Base-by-base conservation (phyloP, 768 basidiomycete species). In the Gelatoporia subvermispora region DNA sequence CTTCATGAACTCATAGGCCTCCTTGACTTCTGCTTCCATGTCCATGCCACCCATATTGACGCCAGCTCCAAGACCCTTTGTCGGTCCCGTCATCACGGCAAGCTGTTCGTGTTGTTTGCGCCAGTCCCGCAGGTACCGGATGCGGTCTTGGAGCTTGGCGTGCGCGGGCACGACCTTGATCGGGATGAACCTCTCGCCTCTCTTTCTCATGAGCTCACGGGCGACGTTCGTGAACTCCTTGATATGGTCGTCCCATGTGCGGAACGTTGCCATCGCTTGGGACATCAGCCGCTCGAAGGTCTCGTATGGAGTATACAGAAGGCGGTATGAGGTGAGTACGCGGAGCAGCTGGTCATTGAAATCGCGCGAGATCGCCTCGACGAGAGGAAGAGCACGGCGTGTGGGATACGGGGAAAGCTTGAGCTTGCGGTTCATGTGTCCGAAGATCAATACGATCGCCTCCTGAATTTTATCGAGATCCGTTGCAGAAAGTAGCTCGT, bases 21-120 rank as follows among this genome's bases (percentile, higher is more conserved):
- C 85, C 65, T 90, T 86, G 37, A 97, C 93, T 65, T 97, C 95
- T 60, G 93, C 93, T 63, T 94, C 93, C 94, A 97, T 96, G 61
- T 97, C 93, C 78, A 97, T 86, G 2, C 91, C 93, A 1, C 88
- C 85, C 15, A 88, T 80, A 51, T 91, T 85, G 59, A 82, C 77
- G 3, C 86, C 83, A 7, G 82, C 75, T 34, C 82, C 82, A 16
- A 94, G 68, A 3, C 92, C 93, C 60, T 88, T 90, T 34, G 91
- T 93, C 21, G 93, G 94, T 2, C 88, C 89, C 1, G 95, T 97
- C 93, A 98, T 98, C 36, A 94, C 88, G 4, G 91, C 89, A 20
- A 99, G 73, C 70, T 99, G 95, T 63, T 98, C 92, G 60, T 99
- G 96, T 64, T 96, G 93, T 65, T 96, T 93, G 60, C 94, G 73